Percentiles rank a stretch among this genome's conserved stretches.
Evolutionary conservation across 495 filamentous ascomycete genomes (phyloP).

Genomic region (Xylaria venustula): DNA sequence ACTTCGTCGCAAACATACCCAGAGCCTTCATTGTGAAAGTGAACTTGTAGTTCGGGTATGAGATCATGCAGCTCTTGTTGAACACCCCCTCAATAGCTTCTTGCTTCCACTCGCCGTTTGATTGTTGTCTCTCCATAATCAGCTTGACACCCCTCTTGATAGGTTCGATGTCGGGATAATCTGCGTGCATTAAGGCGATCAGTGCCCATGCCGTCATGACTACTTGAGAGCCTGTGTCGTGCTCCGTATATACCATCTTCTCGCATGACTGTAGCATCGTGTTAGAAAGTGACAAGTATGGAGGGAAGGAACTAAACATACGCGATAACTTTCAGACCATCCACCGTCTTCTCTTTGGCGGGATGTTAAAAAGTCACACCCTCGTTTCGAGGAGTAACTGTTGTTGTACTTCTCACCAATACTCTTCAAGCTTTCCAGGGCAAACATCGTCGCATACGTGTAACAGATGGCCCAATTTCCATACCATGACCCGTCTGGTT

Average conservation of each 20-base stretch:
- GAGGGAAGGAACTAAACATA: slow-evolving; percentile 54
- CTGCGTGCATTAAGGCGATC: slow-evolving; percentile 80
- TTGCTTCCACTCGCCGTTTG: slow-evolving; percentile 91
- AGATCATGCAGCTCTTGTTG: slow-evolving; percentile 99
- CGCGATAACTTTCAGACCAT: slow-evolving; percentile 93
- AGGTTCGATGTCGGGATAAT: slow-evolving; percentile 72
- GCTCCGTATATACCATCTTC: slow-evolving; percentile 49
- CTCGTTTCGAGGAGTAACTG: slow-evolving; percentile 65
- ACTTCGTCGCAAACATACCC: slow-evolving; percentile 78
- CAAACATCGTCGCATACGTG: slow-evolving; percentile 95
- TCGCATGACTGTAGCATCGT: slow-evolving; percentile 50
- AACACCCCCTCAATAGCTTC: slow-evolving; percentile 97
- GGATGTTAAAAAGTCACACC: slow-evolving; percentile 80
- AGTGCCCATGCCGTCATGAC: slow-evolving; percentile 92
- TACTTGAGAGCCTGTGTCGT: slow-evolving; percentile 67
- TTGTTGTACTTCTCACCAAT: slow-evolving; percentile 79
- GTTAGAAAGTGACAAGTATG: neutral
- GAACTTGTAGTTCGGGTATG: slow-evolving; percentile 99
- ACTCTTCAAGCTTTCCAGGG: slow-evolving; percentile 77
- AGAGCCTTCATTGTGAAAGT: slow-evolving; percentile 92
- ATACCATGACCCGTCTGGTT: slow-evolving; percentile 89
- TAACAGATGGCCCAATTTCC: slow-evolving; percentile 98
- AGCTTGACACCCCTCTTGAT: slow-evolving; percentile 74
- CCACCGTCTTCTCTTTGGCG: slow-evolving; percentile 87
- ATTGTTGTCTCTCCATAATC: slow-evolving; percentile 79